phyloP scores from a whole-genome alignment of 768 basidiomycete species.

The Naematelia aurantialba region DNA sequence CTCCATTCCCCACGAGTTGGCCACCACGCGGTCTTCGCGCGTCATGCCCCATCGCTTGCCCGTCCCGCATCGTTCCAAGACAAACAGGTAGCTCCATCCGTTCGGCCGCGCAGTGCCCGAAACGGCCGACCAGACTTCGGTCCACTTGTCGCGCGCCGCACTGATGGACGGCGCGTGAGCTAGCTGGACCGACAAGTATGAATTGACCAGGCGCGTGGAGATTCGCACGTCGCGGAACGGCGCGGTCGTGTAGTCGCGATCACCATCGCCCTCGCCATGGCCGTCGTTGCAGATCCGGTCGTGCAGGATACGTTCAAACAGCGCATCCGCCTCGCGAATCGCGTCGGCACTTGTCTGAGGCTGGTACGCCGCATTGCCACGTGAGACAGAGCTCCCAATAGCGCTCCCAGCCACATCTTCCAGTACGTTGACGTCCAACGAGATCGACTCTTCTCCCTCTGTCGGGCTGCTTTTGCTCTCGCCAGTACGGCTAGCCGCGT shows the following conservation, averaged over 20 bases:
- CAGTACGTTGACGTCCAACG: slow-evolving; percentile 13
- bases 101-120: slow-evolving; percentile 43
- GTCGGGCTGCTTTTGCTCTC: background rate
- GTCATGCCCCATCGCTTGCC: slow-evolving; percentile 56
- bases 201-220: slow-evolving; percentile 65
- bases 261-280: too few species aligned
- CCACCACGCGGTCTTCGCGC: slow-evolving; percentile 43
- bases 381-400: background rate
- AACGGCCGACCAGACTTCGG: slow-evolving; percentile 30
- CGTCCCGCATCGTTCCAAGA: slow-evolving; percentile 63
- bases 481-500: too few species aligned
- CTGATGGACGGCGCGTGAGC: slow-evolving; percentile 57
- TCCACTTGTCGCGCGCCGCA: slow-evolving; percentile 56
- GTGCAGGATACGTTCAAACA: slow-evolving; percentile 62
- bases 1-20: slow-evolving; percentile 58
- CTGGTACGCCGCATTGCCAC: background rate
- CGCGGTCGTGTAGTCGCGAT: slow-evolving; percentile 3
- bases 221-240: slow-evolving; percentile 61
- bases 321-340: slow-evolving; percentile 62
- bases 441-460: slow-evolving; percentile 7
- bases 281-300: slow-evolving; percentile 43
- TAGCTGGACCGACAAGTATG: slow-evolving; percentile 76
- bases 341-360: slow-evolving; percentile 73
- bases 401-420: slow-evolving; percentile 5
- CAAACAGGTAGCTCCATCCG: slow-evolving; percentile 61